Conservation (phyloP, 1,284 basidiomycete species). For the Porodaedalea pini region DNA sequence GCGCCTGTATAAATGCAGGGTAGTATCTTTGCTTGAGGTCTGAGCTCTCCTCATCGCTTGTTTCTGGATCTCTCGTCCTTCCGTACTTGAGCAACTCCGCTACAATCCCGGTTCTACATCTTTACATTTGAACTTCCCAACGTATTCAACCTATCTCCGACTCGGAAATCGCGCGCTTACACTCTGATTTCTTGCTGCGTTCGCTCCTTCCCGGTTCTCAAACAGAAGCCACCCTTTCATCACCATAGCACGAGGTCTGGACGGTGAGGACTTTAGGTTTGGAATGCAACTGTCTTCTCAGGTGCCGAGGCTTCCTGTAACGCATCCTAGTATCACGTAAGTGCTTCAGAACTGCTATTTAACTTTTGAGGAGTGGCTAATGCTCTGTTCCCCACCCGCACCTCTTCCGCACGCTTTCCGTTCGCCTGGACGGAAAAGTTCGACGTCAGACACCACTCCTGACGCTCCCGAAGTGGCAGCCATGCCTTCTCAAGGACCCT, state of each 20-base stretch:
- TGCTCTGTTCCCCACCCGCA: neutral
- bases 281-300: neutral
- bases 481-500: slow-evolving; percentile 2
- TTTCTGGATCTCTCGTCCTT: neutral
- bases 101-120: neutral
- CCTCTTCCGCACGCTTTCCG: neutral
- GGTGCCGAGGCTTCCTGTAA: neutral
- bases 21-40: neutral
- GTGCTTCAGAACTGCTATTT: slow-evolving; percentile 1
- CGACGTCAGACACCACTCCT: neutral
- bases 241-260: slow-evolving; percentile 1
- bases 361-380: neutral
- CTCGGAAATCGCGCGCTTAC: neutral
- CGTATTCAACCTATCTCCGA: neutral
- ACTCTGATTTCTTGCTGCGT: neutral
- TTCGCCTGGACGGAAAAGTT: neutral
- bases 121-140: no score
- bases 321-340: slow-evolving; percentile 10
- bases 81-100: neutral
- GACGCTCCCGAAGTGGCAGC: neutral
- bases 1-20: neutral
- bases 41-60: neutral
- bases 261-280: neutral
- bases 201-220: neutral
- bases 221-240: neutral